Evolutionary conservation across 768 basidiomycete genomes (phyloP), one percentile per base, ranked within the genome.

Genomic region (Dacryopinax primogenitus): DNA sequence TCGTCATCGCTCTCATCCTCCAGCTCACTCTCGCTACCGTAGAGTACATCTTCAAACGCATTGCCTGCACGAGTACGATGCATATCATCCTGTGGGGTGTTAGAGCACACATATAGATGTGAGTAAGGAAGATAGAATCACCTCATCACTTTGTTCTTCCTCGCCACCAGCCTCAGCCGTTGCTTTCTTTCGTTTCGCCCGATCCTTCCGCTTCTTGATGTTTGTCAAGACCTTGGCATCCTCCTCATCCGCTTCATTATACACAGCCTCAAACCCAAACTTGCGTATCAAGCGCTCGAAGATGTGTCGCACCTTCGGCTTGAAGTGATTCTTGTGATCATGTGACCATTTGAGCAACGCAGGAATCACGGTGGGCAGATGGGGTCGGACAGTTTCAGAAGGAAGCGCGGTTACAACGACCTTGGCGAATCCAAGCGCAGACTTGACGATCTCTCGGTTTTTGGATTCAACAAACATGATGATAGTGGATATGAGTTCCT

Each of bases 251-350:
- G 83, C 78, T 72, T 88, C 84, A 51, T 69, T 69, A 65, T 76
- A 75, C 1, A 99, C 84, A 45, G 87, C 87, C 39, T 93, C 85
- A 81, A 84, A 96, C 0, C 86, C 87, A 71, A 96, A 96, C 67
- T 92, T 83, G 67, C 95, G 79, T 68, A 98, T 82, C 83, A 97
- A 86, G 58, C 95, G 84, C 78, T 98, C 95, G 70, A 98, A 94
- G 69, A 98, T 93, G 74, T 98, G 94, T 45, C 92, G 85, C 26
- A 96, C 92, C 78, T 97, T 97, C 62, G 83, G 79, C 75, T 98
- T 98, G 84, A 99, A 98, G 73, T 97, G 96, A 71, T 98, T 98
- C 74, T 95, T 95, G 77, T 98, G 95, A 72, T 97, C 94, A 72
- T 96, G 92, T 3, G 92, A 91, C 92, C 96, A 95, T 51, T 80